A percentile compares a stretch with the other conserved stretches of the same genome.
phyloP scores from a whole-genome alignment of 1,139 yeast genomes.

The Saccharomyces hybrid region DNA sequence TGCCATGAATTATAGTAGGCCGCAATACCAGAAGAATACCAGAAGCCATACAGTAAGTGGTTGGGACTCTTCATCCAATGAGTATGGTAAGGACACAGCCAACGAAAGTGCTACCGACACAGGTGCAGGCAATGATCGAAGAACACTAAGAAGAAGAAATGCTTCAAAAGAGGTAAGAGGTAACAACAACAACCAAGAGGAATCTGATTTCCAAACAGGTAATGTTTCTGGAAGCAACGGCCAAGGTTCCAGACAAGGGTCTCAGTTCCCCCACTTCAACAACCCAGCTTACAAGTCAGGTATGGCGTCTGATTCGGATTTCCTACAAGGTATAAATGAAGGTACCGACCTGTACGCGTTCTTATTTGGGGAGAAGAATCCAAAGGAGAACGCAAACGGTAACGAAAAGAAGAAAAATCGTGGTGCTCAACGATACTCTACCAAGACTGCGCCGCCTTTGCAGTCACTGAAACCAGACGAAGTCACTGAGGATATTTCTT shows the following conservation, averaged over 20 bases:
- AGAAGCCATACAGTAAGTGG: constrained; percentile 28
- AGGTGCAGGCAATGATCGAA: constrained; percentile 23
- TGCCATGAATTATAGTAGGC: constrained; percentile 36
- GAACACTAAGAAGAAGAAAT: constrained; percentile 28
- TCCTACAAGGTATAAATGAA: constrained; percentile 29
- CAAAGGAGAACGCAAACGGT: constrained; percentile 6
- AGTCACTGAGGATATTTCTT: constrained; percentile 31
- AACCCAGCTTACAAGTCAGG: constrained; percentile 11
- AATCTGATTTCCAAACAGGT: constrained; percentile 20
- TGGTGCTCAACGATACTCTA: constrained; percentile 27
- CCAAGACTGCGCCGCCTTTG: constrained; percentile 33
- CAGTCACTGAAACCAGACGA: constrained; percentile 29
- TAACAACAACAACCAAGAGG: constrained; percentile 16
- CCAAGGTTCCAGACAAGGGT: constrained; percentile 6
- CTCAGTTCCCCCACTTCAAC: constrained; percentile 6
- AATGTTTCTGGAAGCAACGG: constrained; percentile 6
- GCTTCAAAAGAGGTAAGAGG: constrained; percentile 15
- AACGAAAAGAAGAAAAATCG: constrained; percentile 25
- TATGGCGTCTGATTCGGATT: constrained; percentile 25
- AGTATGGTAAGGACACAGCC: constrained; percentile 26
- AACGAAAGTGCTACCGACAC: constrained; percentile 30
- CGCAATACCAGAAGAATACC: constrained; percentile 34
- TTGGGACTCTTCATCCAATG: constrained; percentile 34
- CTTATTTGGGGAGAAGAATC: constrained; percentile 28
- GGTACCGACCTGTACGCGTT: constrained; percentile 27